Evolutionary conservation across 768 basidiomycete genomes (phyloP), one percentile per base, ranked within the genome.

Genomic region (Holtermannia corniformis): DNA sequence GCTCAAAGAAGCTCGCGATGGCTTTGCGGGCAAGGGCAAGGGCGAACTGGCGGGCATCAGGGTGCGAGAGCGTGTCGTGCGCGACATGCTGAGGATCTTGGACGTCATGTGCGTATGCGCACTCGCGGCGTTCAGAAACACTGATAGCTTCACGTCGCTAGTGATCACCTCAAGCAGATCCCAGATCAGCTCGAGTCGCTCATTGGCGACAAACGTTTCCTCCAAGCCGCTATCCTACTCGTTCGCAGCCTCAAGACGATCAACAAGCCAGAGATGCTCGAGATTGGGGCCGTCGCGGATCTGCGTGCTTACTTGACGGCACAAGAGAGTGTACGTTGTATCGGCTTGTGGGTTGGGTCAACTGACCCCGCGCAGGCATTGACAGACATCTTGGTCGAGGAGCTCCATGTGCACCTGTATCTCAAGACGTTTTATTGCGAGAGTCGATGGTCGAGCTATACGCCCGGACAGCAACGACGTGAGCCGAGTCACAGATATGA

Each of bases 381-480:
- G 42, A 79, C 86, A 44, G 95, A 97, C 59, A 95, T 97, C 51
- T 75, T 99, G 52, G 77, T 92, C 5, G 95, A 99, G 60, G 95
- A 99, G 65, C 78, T 99, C 12, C 92, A 97, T 66, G 88, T 83
- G 60, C 95, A 99, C 72, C 74, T 99, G n/a, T 99, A 95, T 72
- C 81, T 99, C 55, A 95, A 93, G 65, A 87, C 86, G 0, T 93
- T 90, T 70, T 95, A 91, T 82, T 91, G 88, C 66, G 93, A 97
- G 60, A 80, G 83, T 4, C 82, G 93, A 25, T 99, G 95, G 95
- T 77, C 81, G 16, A 74, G 86, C 0, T 96, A 95, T 68, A 74
- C 78, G 11, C 82, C 84, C 0, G 84, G 85, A 49, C 95, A 96
- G 68, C 79, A 81, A 51, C 72, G 74, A 11, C 78, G 92, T 92